Base-by-base conservation (phyloP, 1,284 basidiomycete species). In the Ganoderma boninense region DNA sequence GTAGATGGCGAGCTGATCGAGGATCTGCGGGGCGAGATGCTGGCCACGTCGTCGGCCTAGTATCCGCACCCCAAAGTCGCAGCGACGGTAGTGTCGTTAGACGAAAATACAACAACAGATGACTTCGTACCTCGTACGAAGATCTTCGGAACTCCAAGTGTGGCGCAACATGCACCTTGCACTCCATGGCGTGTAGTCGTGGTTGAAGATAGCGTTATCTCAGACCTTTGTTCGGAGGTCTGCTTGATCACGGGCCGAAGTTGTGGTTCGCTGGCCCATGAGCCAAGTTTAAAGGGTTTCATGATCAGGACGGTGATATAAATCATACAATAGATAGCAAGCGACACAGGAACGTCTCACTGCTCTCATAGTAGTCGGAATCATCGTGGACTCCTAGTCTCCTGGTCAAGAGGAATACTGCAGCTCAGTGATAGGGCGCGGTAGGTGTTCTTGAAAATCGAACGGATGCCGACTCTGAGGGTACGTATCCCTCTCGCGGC, bases 1-100 rank as follows among this genome's bases (percentile, higher is more conserved):
- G 69, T 82, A 82, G 67, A 82, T 79, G 8, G 60, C 44, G 4
- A 82, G 74, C 65, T 82, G 81, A 32, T 77, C 74, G 26, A 75
- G 71, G 44, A 82, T 80, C 69, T 80, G 79, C 7, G 72, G 42
- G 2, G 75, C 76, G 13, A 82, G 76, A 4, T 71, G 69, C 4
- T 62, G 69, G 13, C 81, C 81, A 68, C 82, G 81, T 62, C 75
- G 73, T 18, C 72, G 54, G 4, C 81, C 81, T 49, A 74, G 7
- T 79, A 81, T 79, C 81, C 81, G 46, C 13, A 1, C n/a, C 62
- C 29, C 44, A 1, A 23, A 32, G 46, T 6, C 26, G 49, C 32
- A 32, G 54, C 8, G 54, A 35, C 29, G 63, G 65, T 43, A 32
- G 60, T 23, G 43, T 6, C 7, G 4, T 13, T 14, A 35, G 29